Evolutionary conservation across 176 grass and related monocot genomes (phyloP), one percentile per base, ranked within the genome.

Genomic region (Carex cristatella): DNA sequence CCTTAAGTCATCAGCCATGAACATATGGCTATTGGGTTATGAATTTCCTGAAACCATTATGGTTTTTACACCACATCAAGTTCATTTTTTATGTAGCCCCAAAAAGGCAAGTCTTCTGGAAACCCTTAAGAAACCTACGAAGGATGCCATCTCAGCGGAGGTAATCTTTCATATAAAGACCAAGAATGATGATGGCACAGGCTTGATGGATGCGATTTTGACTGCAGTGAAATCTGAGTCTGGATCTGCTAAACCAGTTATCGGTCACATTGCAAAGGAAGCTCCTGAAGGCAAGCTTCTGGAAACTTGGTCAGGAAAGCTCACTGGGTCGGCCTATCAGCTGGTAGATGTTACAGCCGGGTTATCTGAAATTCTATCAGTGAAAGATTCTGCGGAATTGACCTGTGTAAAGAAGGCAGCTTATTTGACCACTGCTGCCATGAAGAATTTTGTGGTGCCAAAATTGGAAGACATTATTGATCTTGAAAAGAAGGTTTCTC

Each of bases 1-100:
- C 86, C 77, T 91, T 59, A 97, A 97, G 73, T 97, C 94, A 32
- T 93, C 91, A 65, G 89, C 94, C 67, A 60, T 97, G 65, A 86
- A 97, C 65, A 90, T 91, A 76, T 97, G 94, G 94, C 82, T 96
- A 44, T 85, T 96, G 69, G 94, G 94, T 80, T 95, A 95, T 84
- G 94, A 97, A 89, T 97, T 97, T 77, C 91, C 94, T n/a, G 91
- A 97, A 85, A 97, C 94, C 7, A 93, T 97, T 84, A 90, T 97
- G 90, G 84, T 93, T 78, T 97, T 97, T 85, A 93, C 83, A 86
- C 73, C 49, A 40, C 88, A 90, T 83, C 87, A 93, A 83, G 93
- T 97, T 32, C 91, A 97, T 84, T 88, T 93, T 81, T 55, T 97
- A 64, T 97, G 91, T 72, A 97, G 89, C 81, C 94, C 89, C 61